phyloP scores from a whole-genome alignment of 495 filamentous ascomycete species.

The Penicillium dipodomyicola region DNA sequence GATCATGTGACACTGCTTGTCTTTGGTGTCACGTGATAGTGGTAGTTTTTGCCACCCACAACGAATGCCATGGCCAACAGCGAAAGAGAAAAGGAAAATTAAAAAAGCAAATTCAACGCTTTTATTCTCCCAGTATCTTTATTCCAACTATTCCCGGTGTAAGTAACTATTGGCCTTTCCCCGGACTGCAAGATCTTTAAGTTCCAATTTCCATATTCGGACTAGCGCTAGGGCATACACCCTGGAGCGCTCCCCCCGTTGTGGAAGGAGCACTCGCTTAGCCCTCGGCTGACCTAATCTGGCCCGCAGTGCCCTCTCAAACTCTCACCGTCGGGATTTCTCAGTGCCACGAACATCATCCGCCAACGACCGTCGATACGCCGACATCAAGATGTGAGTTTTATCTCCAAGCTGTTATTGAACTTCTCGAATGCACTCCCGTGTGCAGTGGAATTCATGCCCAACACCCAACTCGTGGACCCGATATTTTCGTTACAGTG shows the following conservation, averaged over 20 bases:
- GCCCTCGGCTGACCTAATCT: conserved; percentile 49
- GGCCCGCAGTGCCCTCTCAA: conserved; percentile 36
- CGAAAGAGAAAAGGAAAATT: background rate
- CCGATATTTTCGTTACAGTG: conserved; percentile 15
- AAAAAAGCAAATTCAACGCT: background rate
- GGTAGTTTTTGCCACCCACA: background rate
- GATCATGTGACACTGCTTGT: conserved; percentile 10
- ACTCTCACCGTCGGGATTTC: conserved; percentile 47
- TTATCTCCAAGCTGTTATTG: conserved; percentile 29
- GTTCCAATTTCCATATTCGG: conserved; percentile 13
- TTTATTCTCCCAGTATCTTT: background rate
- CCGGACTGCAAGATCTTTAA: conserved; percentile 12
- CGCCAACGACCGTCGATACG: conserved; percentile 55
- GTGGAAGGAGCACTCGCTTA: conserved; percentile 45
- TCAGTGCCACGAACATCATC: conserved; percentile 53
- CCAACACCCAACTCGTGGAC: conserved; percentile 16
- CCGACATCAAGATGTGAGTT: conserved; percentile 57
- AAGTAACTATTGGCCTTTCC: conserved; percentile 1
- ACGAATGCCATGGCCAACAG: background rate
- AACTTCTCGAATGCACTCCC: conserved; percentile 9
- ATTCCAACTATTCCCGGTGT: background rate
- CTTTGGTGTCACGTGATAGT: conserved; percentile 6
- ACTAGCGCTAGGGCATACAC: conserved; percentile 21
- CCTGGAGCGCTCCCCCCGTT: conserved; percentile 3
- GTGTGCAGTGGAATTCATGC: conserved; percentile 18